Conservation (phyloP, 78 protist species). For the slime mould (Dictyostelium discoideum) region dicty_2.7 NC_007091.3:1291001-1291500, state of each 20-base stretch:
- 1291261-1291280: slow-evolving; percentile 1
- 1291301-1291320: slow-evolving; percentile 50
- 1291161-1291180: slow-evolving; percentile 18
- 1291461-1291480: background rate
- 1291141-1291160: background rate
- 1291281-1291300: slow-evolving; percentile 2
- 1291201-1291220: slow-evolving; percentile 16
- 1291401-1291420: background rate
- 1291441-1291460: too few species aligned
- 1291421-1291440: background rate
- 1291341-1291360: background rate
- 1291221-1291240: background rate
- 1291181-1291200: background rate
- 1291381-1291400: background rate
- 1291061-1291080: slow-evolving; percentile 11
- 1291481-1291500: background rate
- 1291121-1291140: slow-evolving; percentile 22
- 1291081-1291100: slow-evolving; percentile 6
- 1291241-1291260: slow-evolving; percentile 24
- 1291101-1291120: background rate
- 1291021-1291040: slow-evolving; percentile 30
- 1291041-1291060: slow-evolving; percentile 26
- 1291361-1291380: background rate
- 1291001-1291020: slow-evolving; percentile 1
- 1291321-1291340: background rate